These are phyloP conservation scores for Xylaria sp. DNA, from an alignment of 2,329 filamentous ascomycete species.

Conservation along the genomic window DNA sequence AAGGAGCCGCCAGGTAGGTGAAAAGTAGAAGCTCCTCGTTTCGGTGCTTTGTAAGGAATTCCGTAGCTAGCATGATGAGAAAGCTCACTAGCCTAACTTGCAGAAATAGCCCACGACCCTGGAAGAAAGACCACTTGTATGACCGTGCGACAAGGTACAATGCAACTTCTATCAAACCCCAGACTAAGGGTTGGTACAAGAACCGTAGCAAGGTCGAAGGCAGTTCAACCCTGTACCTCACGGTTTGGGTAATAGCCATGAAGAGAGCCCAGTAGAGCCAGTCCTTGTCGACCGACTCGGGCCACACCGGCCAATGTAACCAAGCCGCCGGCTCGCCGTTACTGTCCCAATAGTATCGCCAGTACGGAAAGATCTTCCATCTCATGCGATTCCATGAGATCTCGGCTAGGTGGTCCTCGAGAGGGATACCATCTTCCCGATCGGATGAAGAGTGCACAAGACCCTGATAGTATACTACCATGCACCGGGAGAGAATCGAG, in stretches of 20 bases:
- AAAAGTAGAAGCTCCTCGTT: background rate
- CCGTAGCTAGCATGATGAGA: background rate
- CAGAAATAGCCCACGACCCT: background rate
- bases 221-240: background rate
- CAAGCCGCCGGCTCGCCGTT: slow-evolving; percentile 10
- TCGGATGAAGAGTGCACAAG: slow-evolving; percentile 42
- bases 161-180: background rate
- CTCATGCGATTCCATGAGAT: slow-evolving; percentile 10
- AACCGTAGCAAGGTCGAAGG: background rate
- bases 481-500: slow-evolving; percentile 40
- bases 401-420: slow-evolving; percentile 38
- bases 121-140: background rate
- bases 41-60: background rate
- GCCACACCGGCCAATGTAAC: slow-evolving; percentile 29
- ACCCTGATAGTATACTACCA: slow-evolving; percentile 51
- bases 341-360: slow-evolving; percentile 19
- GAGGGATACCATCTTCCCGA: slow-evolving; percentile 33
- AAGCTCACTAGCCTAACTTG: background rate
- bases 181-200: background rate
- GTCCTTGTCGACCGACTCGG: slow-evolving; percentile 15
- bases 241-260: background rate
- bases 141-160: background rate
- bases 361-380: slow-evolving; percentile 22
- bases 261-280: slow-evolving; percentile 19
- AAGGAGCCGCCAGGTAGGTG: background rate